Conservation (phyloP, 2,329 filamentous ascomycete species). For the Penicillium palitans region DNA sequence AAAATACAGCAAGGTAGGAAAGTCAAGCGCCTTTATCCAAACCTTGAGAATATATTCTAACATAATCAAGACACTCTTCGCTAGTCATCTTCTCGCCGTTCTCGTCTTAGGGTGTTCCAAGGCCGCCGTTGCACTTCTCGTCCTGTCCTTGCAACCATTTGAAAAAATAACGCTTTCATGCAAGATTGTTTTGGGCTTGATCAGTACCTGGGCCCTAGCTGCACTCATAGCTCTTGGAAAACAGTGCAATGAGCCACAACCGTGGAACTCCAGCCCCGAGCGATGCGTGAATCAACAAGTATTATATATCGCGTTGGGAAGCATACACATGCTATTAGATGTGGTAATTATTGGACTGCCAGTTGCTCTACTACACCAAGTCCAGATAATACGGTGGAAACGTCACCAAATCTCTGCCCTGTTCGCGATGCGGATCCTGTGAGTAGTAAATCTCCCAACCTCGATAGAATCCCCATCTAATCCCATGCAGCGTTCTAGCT, state of each 20-base stretch:
- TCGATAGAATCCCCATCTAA: background rate
- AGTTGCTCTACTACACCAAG: conserved; percentile 8
- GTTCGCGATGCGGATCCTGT: conserved; percentile 14
- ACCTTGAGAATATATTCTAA: background rate
- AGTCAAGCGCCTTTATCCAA: accelerated
- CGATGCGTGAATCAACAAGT: conserved; percentile 11
- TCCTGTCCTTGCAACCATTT: conserved; percentile 12
- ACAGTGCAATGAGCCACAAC: conserved; percentile 7
- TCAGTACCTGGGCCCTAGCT: conserved; percentile 4
- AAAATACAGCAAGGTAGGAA: conserved; percentile 10
- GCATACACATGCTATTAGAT: conserved; percentile 10
- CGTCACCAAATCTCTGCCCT: conserved; percentile 11
- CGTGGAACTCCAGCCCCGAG: conserved; percentile 7
- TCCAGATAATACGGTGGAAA: conserved; percentile 13
- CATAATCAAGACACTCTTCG: conserved; percentile 5
- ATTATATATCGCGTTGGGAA: conserved; percentile 6
- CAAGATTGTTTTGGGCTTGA: conserved; percentile 5
- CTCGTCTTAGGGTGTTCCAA: conserved; percentile 12
- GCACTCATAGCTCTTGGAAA: conserved; percentile 9
- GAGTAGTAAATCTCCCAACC: background rate
- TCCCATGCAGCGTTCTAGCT: conserved; percentile 7
- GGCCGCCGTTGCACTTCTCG: conserved; percentile 10
- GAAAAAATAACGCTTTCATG: conserved; percentile 5
- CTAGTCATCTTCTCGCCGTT: conserved; percentile 10
- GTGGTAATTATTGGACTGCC: conserved; percentile 9